phyloP scores from a whole-genome alignment of 345 rosid species.

The Eucalyptus erythrocorys region DNA sequence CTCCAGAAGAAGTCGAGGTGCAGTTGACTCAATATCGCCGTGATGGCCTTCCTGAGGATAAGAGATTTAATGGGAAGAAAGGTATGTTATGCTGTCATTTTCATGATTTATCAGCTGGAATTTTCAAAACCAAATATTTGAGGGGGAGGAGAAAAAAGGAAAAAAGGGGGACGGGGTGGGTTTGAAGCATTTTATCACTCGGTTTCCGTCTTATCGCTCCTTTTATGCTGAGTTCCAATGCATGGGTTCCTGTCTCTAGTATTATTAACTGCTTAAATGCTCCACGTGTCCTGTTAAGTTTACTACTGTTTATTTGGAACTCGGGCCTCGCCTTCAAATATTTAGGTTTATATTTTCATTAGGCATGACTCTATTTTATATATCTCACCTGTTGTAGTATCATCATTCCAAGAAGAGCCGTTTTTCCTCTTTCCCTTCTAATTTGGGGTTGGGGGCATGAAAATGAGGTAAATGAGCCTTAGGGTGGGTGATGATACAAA shows the following conservation, averaged over 20 bases:
- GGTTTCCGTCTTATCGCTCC: not conserved
- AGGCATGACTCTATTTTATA: not conserved
- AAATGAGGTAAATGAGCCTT: not conserved
- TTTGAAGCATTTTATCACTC: not conserved
- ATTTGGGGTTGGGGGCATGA: not conserved
- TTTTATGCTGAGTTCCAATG: not conserved
- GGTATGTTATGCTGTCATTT: slow-evolving; percentile 16
- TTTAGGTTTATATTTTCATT: not conserved
- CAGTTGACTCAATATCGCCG: slow-evolving; percentile 56
- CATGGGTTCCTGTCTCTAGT: not conserved
- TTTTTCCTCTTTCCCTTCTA: not conserved
- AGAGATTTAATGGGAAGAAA: slow-evolving; percentile 72
- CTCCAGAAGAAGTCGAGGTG: slow-evolving; percentile 81
- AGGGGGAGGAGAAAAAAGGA: not conserved
- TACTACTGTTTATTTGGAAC: not conserved
- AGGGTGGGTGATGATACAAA: not conserved
- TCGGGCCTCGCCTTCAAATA: not conserved
- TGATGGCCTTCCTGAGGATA: slow-evolving; percentile 74
- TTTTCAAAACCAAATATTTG: not conserved
- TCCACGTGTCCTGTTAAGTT: not conserved
- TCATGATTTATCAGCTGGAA: not conserved
- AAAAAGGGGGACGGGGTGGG: fast-evolving
- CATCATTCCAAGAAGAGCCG: not conserved
- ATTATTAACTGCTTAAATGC: not conserved
- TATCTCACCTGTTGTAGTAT: not conserved